These are phyloP conservation scores for Saccharomycopsis sp. DNA, from an alignment of 805 yeast species.

Conservation along the genomic window DNA sequence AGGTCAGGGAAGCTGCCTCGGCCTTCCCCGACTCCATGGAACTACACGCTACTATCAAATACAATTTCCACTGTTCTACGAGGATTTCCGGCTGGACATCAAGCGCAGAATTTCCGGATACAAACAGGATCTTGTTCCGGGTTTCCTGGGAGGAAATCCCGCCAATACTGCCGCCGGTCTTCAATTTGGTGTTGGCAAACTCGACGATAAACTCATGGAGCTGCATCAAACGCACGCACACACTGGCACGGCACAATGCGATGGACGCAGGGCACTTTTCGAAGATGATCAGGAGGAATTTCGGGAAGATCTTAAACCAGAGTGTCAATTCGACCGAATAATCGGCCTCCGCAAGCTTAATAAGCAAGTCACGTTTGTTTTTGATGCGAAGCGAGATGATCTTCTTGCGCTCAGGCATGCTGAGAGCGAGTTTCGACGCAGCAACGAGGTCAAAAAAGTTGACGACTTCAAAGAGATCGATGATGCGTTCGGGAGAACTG, in stretches of 20 bases:
- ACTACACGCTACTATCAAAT: constrained; percentile 84
- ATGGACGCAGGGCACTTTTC: constrained; percentile 86
- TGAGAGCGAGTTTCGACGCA: constrained; percentile 41
- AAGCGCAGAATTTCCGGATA: constrained; percentile 21
- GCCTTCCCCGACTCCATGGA: constrained; percentile 38
- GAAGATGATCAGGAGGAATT: constrained; percentile 61
- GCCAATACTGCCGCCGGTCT: constrained; percentile 1
- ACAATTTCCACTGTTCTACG: constrained; percentile 84
- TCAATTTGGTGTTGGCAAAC: constrained; percentile 40
- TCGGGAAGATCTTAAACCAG: constrained; percentile 90
- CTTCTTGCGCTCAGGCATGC: constrained; percentile 74
- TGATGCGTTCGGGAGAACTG: constrained; percentile 51
- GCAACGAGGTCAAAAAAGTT: constrained; percentile 62
- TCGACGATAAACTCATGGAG: constrained; percentile 64
- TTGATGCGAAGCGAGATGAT: constrained; percentile 52
- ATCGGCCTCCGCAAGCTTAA: constrained; percentile 79
- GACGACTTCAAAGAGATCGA: constrained; percentile 65
- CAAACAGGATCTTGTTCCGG: constrained; percentile 31
- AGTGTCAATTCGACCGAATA: constrained; percentile 93
- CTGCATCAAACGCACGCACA: constrained; percentile 83
- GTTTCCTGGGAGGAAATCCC: neutral
- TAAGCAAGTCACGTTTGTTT: constrained; percentile 59
- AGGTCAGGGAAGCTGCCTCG: neutral
- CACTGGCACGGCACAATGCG: constrained; percentile 86
- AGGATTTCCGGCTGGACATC: constrained; percentile 58